A percentile compares a stretch with the other conserved stretches of the same genome.
Conservation (phyloP, 305 asterid species). For the Striga hermonthica region DNA sequence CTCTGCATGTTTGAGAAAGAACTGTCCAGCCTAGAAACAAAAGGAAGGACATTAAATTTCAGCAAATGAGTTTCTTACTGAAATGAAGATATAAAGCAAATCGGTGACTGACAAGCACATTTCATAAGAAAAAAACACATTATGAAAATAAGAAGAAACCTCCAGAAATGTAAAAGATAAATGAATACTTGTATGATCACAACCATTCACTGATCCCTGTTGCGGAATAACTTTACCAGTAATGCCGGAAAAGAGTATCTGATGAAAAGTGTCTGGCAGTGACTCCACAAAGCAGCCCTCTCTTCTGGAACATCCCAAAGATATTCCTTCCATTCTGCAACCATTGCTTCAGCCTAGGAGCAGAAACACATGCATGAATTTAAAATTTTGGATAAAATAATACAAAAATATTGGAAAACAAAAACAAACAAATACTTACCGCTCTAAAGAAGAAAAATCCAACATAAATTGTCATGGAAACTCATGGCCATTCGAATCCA, state of each 20-base stretch:
- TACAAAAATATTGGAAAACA: conserved; percentile 8
- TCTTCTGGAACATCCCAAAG: conserved; percentile 99
- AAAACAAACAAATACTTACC: neutral
- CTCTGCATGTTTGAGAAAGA: conserved; percentile 95
- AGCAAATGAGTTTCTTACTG: conserved; percentile 21
- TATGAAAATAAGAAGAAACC: neutral
- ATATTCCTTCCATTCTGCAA: conserved; percentile 95
- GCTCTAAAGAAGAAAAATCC: neutral
- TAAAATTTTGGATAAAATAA: conserved; percentile 27
- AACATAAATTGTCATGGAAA: conserved; percentile 21
- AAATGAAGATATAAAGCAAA: conserved; percentile 23
- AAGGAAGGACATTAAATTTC: conserved; percentile 20
- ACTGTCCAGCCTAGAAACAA: conserved; percentile 74
- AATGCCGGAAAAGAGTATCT: conserved; percentile 82
- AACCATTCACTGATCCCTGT: conserved; percentile 25
- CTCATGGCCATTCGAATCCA: conserved; percentile 14
- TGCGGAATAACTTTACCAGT: conserved; percentile 54
- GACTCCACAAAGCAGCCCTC: conserved; percentile 95
- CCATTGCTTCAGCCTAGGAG: conserved; percentile 96
- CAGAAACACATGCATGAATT: conserved; percentile 31
- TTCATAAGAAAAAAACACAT: no score
- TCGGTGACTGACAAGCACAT: conserved; percentile 22
- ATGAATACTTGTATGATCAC: conserved; percentile 20
- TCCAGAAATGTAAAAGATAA: conserved; percentile 7
- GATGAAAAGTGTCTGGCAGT: conserved; percentile 91